These are phyloP conservation scores for Trematosphaeria pertusa DNA, from an alignment of 2,329 filamentous ascomycete genomes.

Conservation along the genomic window DNA sequence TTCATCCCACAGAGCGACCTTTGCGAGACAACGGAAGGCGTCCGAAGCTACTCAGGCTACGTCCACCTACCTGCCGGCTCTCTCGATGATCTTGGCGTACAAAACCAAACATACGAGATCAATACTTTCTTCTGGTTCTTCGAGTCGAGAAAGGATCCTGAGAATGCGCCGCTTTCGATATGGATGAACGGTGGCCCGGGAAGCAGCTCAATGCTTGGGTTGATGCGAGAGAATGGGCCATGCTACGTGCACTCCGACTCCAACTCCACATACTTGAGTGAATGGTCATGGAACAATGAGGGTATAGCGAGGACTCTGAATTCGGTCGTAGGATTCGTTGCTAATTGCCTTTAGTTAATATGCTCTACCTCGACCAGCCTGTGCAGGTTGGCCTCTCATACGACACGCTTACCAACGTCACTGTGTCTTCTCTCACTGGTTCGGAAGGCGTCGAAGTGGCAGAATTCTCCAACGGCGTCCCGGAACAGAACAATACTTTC, in stretches of 20 bases:
- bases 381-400: conserved; percentile 65
- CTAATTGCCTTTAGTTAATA: conserved; percentile 42
- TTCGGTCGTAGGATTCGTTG: too few relatives aligned
- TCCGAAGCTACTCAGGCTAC: conserved; percentile 66
- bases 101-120: conserved; percentile 58
- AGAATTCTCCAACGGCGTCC: conserved; percentile 42
- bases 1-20: conserved; percentile 47
- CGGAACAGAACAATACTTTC: conserved; percentile 60
- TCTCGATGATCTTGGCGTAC: conserved; percentile 42
- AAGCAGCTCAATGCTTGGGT: conserved; percentile 48
- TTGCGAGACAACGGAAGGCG: conserved; percentile 64
- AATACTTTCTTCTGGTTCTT: conserved; percentile 72
- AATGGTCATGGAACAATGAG: conserved; percentile 69
- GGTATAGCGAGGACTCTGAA: too few relatives aligned
- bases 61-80: conserved; percentile 62
- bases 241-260: conserved; percentile 62
- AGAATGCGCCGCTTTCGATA: conserved; percentile 63
- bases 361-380: conserved; percentile 71
- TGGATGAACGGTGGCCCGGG: conserved; percentile 69
- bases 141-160: conserved; percentile 63
- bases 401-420: conserved; percentile 47
- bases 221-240: conserved; percentile 57
- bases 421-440: conserved; percentile 35
- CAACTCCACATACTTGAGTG: conserved; percentile 59
- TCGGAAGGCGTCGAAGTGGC: conserved; percentile 24